Evolutionary conservation across 345 rosid species (phyloP).

Genomic region (Ceriops decandra): DNA sequence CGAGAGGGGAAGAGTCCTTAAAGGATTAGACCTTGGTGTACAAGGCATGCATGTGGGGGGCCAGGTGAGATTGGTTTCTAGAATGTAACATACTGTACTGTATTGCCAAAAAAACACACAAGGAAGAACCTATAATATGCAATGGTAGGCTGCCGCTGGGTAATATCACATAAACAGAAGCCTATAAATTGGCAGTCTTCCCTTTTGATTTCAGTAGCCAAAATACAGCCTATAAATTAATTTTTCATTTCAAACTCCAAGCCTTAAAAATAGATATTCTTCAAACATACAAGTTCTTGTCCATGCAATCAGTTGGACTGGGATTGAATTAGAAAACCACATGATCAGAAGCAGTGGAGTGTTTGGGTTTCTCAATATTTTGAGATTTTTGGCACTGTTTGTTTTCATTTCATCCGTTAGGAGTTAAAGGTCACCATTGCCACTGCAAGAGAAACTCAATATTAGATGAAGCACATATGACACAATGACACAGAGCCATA

Average conservation of each 20-base stretch:
- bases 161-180: no score
- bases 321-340: no score
- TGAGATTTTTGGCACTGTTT: background rate
- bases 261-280: background rate
- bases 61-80: slow-evolving; percentile 50
- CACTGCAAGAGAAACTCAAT: background rate
- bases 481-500: background rate
- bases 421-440: background rate
- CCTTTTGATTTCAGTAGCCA: no score
- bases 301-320: background rate
- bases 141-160: background rate
- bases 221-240: no score
- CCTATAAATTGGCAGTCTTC: no score
- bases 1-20: slow-evolving; percentile 74
- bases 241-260: background rate
- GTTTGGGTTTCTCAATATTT: background rate
- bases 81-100: background rate
- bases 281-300: background rate
- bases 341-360: background rate
- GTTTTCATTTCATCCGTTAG: background rate
- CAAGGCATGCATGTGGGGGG: slow-evolving; percentile 95
- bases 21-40: slow-evolving; percentile 93
- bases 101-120: background rate
- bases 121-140: background rate
- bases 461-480: background rate